Evolutionary conservation across 1,139 yeast genomes (phyloP), one percentile per base, ranked within the genome.

Genomic region (Suhomyces atakaporum): DNA sequence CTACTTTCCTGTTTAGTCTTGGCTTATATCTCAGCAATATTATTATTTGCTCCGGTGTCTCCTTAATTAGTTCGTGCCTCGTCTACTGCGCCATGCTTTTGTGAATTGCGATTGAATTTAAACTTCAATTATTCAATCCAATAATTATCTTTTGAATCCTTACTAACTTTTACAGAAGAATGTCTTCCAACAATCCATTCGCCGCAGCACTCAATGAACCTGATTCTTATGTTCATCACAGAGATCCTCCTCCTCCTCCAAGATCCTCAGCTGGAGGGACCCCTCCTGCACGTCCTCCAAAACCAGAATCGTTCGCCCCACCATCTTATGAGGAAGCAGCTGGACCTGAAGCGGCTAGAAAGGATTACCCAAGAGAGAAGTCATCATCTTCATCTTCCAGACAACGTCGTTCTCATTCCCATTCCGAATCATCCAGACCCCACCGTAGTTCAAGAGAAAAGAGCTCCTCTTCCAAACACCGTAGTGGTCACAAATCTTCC

Each of bases 281-380:
- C 31, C 66, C 63, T 49, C 64, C 62, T 33, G 56, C 60, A 32
- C 61, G 63, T 36, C 68, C 67, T 7, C 62, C 66, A 27, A 64
- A 63, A 43, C 49, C 56, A 13, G 50, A 48, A 7, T 49, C 57
- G 3, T 49, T 56, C 4, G 66, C 84, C 3, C 72, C 73, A 13
- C 88, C 90, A 5, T 68, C 86, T 0, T 82, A 83, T 53, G 87
- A 81, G 46, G 90, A 83, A 50, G 84, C 74, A 13, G 80, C 86
- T 1, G 81, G 80, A n/a, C 56, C 60, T 11, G 72, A 67, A 25
- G 58, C 60, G 20, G 57, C 60, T 9, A 58, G 60, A 36, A 56
- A 57, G 33, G 78, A 75, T 35, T 75, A 75, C 48, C 79, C 81
- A 31, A 64, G 69, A 38, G 84, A 79, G 45, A 78, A 78, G 49